Evolutionary conservation across 345 rosid genomes (phyloP).

Genomic region (Erodium maritimum): DNA sequence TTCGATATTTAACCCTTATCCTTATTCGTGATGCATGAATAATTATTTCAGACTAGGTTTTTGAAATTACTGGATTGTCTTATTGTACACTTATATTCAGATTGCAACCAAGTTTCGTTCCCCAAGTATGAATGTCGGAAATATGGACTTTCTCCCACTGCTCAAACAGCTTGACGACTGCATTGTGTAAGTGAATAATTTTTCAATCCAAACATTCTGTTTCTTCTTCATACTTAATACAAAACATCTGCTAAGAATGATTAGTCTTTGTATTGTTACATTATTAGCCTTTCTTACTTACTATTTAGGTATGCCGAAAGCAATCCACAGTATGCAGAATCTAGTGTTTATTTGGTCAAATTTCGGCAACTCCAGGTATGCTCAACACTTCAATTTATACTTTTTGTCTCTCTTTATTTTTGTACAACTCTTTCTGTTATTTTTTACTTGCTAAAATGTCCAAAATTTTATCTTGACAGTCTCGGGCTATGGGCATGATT

Average conservation of each 20-base stretch:
- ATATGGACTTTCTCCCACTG: constrained; percentile 66
- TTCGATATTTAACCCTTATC: no score
- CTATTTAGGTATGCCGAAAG: constrained; percentile 60
- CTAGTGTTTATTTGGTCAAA: constrained; percentile 84
- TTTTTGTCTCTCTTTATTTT: neutral
- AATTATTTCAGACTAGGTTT: neutral
- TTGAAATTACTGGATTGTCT: constrained; percentile 4
- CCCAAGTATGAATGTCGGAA: constrained; percentile 70
- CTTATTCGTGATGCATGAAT: neutral
- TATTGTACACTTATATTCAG: constrained; percentile 29
- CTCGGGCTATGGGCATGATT: constrained; percentile 92
- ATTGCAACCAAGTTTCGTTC: constrained; percentile 80
- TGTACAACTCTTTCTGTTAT: neutral
- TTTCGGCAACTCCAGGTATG: constrained; percentile 94
- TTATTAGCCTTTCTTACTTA: constrained; percentile 4
- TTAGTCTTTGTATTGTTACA: neutral
- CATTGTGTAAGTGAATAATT: constrained; percentile 59
- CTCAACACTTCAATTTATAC: constrained; percentile 1
- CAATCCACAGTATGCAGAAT: constrained; percentile 93
- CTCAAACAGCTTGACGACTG: constrained; percentile 91
- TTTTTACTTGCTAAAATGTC: neutral
- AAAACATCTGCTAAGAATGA: neutral
- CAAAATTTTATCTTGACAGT: constrained; percentile 33
- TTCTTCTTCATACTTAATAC: neutral
- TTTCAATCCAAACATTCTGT: neutral